Evolutionary conservation across 352 stramenopile genomes (phyloP).

Genomic region (Phytophthora pluvialis): DNA sequence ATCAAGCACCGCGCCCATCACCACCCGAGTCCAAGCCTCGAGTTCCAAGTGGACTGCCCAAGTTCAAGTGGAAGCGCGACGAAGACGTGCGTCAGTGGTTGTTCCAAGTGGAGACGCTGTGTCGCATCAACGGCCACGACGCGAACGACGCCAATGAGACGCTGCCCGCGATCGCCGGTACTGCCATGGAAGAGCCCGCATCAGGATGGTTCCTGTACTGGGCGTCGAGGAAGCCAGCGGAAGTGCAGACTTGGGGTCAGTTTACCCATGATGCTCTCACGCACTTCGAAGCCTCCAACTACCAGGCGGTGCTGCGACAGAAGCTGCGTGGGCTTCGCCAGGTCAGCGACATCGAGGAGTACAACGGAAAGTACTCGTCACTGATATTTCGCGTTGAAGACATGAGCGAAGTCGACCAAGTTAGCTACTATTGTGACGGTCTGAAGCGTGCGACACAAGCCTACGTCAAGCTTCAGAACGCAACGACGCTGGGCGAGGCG

Average conservation of each 20-base stretch:
- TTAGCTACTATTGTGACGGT: conserved; percentile 14
- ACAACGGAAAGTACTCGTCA: not conserved
- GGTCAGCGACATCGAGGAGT: conserved; percentile 1
- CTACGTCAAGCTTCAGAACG: conserved; percentile 11
- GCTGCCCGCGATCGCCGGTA: conserved; percentile 11
- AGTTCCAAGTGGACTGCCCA: conserved; percentile 12
- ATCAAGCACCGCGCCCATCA: not conserved
- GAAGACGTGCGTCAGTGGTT: conserved; percentile 29
- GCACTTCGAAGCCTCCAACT: conserved; percentile 29
- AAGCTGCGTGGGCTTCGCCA: conserved; percentile 5
- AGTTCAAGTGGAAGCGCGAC: conserved; percentile 16
- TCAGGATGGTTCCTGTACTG: conserved; percentile 28
- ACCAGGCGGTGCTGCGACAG: conserved; percentile 19
- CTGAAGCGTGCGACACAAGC: conserved; percentile 11
- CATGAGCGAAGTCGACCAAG: conserved; percentile 11
- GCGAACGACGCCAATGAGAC: conserved; percentile 6
- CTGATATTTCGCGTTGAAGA: not conserved
- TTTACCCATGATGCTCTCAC: conserved; percentile 15
- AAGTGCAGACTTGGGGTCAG: conserved; percentile 15
- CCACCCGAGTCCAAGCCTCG: not conserved
- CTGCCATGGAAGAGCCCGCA: conserved; percentile 21
- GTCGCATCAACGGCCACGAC: conserved; percentile 19
- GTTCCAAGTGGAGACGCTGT: conserved; percentile 25
- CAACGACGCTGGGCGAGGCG: conserved; percentile 6
- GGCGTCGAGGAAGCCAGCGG: conserved; percentile 7